Conservation (phyloP, 768 basidiomycete species). For the Mrakia gelida region DNA sequence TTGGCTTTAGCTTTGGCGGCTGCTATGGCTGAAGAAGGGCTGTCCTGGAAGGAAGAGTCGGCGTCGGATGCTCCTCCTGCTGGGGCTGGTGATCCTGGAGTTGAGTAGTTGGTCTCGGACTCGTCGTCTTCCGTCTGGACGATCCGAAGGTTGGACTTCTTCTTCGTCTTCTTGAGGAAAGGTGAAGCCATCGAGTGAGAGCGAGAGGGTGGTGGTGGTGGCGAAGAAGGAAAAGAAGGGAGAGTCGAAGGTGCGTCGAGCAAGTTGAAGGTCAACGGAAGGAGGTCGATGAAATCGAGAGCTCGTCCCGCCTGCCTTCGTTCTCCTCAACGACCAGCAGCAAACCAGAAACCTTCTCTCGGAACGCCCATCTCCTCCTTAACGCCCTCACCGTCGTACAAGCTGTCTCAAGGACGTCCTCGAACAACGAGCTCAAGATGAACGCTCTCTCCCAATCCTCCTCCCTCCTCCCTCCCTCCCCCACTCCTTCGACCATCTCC, state of each 20-base stretch:
- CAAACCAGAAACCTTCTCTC: neutral
- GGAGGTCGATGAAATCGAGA: neutral
- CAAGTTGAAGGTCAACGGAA: neutral
- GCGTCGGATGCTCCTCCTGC: constrained; percentile 9
- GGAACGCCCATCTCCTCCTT: too few relatives aligned
- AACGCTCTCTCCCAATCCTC: too few relatives aligned
- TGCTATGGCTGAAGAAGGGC: constrained; percentile 28
- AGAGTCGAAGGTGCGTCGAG: neutral
- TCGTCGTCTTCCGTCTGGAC: constrained; percentile 17
- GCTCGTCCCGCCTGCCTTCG: neutral
- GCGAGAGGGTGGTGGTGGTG: neutral
- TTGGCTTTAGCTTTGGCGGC: constrained; percentile 18
- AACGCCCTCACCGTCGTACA: too few relatives aligned
- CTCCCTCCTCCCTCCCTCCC: too few relatives aligned
- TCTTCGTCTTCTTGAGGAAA: constrained; percentile 14
- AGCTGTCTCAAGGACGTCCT: too few relatives aligned
- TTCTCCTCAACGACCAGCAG: neutral
- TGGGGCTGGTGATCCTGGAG: neutral
- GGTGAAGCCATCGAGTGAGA: neutral
- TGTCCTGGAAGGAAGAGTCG: constrained; percentile 11
- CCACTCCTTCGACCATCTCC: too few relatives aligned
- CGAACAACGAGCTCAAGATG: too few relatives aligned
- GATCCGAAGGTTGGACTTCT: constrained; percentile 14
- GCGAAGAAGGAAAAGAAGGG: neutral
- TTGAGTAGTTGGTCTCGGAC: neutral